These are phyloP conservation scores for Pulveroboletus sp. DNA, from an alignment of 768 basidiomycete genomes.

Conservation along the genomic window DNA sequence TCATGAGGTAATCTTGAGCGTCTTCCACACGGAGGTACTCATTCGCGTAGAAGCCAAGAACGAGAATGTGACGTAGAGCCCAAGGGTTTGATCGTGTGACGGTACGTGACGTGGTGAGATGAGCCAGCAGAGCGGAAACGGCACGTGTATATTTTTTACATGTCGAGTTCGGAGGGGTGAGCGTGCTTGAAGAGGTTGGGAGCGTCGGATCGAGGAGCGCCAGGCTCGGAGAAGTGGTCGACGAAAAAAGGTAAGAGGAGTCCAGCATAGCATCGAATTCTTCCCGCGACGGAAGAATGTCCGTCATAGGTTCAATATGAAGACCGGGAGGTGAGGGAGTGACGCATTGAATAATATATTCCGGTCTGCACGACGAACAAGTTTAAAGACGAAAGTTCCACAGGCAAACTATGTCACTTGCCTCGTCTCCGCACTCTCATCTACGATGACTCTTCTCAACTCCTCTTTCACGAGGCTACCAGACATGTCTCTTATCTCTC, in stretches of 20 bases:
- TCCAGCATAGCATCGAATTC: conserved; percentile 46
- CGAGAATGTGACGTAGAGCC: conserved; percentile 66
- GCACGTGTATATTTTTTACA: conserved; percentile 54
- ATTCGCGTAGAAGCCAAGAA: conserved; percentile 55
- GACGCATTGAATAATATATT: conserved; percentile 40
- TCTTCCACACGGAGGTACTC: conserved; percentile 56
- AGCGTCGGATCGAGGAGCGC: conserved; percentile 58
- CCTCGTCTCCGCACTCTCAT: conserved; percentile 31
- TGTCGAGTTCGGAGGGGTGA: conserved; percentile 3
- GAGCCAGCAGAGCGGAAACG: conserved; percentile 49
- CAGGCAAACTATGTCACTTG: conserved; percentile 15
- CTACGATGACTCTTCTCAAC: conserved; percentile 39
- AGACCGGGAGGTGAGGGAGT: conserved; percentile 34
- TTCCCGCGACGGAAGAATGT: conserved; percentile 47
- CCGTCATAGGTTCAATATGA: conserved; percentile 37
- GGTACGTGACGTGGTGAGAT: conserved; percentile 57
- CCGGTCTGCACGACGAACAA: conserved; percentile 34
- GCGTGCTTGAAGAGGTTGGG: conserved; percentile 36
- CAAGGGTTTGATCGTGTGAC: conserved; percentile 55
- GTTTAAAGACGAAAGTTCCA: background rate
- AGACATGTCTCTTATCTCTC: conserved; percentile 23
- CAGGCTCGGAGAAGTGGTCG: conserved; percentile 49
- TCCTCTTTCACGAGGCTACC: conserved; percentile 37
- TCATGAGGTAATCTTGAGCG: conserved; percentile 47
- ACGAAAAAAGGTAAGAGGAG: conserved; percentile 37